Conservation (phyloP, 78 protist genomes). For the Dictyostelium intermedium region DNA sequence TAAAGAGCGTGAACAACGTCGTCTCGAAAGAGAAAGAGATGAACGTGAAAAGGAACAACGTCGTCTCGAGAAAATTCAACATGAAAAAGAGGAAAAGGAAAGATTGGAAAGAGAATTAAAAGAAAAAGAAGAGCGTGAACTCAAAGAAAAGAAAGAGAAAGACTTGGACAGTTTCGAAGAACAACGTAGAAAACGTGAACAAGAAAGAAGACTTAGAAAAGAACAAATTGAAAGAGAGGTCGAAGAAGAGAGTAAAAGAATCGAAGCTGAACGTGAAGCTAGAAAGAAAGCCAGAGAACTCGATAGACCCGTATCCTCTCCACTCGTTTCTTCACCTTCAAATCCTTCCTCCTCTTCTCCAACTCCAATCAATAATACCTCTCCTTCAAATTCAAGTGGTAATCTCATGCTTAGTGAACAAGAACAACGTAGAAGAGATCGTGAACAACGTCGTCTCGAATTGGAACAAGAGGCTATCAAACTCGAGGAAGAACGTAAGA, state of each 20-base stretch:
- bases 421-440: conserved; percentile 35
- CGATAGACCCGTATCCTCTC: conserved; percentile 14
- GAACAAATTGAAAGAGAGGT: conserved; percentile 60
- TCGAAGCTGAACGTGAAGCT: conserved; percentile 38
- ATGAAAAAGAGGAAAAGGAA: neutral
- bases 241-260: conserved; percentile 18
- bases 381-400: neutral
- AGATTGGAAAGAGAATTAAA: neutral
- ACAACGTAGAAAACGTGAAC: conserved; percentile 35
- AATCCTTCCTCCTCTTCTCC: neutral
- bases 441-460: conserved; percentile 22
- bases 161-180: conserved; percentile 17
- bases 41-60: conserved; percentile 22
- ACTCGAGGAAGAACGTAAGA: conserved; percentile 54
- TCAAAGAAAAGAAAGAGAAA: conserved; percentile 16
- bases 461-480: conserved; percentile 25
- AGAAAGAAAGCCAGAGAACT: conserved; percentile 18
- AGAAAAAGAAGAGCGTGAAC: conserved; percentile 25
- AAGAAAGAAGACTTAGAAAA: conserved; percentile 31
- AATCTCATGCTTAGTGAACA: neutral
- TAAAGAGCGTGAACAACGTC: conserved; percentile 22
- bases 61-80: neutral
- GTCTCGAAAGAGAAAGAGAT: conserved; percentile 34
- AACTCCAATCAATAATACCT: neutral
- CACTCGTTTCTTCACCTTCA: neutral